Evolutionary conservation across 1,284 basidiomycete genomes (phyloP).

Genomic region (Leccinum solheimii): DNA sequence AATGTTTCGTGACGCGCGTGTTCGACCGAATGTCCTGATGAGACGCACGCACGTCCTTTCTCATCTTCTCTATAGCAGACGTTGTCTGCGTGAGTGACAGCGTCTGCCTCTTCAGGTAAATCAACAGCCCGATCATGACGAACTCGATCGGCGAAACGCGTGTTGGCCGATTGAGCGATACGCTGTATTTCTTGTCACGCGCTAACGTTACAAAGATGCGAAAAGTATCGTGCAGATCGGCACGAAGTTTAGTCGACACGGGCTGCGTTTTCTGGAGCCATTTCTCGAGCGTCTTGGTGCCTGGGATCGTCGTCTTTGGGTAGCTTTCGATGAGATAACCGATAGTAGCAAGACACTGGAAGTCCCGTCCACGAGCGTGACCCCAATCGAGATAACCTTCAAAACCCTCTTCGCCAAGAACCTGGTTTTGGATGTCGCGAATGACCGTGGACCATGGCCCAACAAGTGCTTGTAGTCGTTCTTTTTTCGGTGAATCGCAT

Average conservation of each 20-base stretch:
- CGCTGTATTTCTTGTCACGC: conserved; percentile 37
- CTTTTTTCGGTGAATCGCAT: conserved; percentile 27
- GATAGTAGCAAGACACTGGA: conserved; percentile 47
- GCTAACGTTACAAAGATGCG: conserved; percentile 43
- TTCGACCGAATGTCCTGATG: conserved; percentile 48
- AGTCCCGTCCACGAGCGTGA: conserved; percentile 47
- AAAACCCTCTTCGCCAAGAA: conserved; percentile 44
- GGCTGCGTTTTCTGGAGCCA: conserved; percentile 37
- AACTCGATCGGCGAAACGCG: conserved; percentile 52
- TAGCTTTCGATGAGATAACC: conserved; percentile 42
- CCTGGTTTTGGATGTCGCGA: conserved; percentile 41
- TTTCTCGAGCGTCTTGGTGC: conserved; percentile 40
- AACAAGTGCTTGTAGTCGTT: conserved; percentile 48
- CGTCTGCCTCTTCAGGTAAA: conserved; percentile 37
- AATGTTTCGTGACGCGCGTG: conserved; percentile 39
- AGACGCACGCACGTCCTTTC: conserved; percentile 42
- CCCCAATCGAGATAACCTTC: conserved; percentile 48
- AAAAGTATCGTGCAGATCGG: conserved; percentile 42
- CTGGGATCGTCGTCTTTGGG: conserved; percentile 35
- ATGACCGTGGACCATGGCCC: conserved; percentile 45
- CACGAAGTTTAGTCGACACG: conserved; percentile 34
- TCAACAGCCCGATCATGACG: conserved; percentile 48
- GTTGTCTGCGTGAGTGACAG: conserved; percentile 45
- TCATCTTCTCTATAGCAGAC: conserved; percentile 43
- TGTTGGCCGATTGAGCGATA: conserved; percentile 40